Percentiles rank a stretch among this genome's conserved stretches.
These are phyloP conservation scores for Xerocomellus amylosporus DNA, from an alignment of 768 basidiomycete genomes.

Conservation along the genomic window DNA sequence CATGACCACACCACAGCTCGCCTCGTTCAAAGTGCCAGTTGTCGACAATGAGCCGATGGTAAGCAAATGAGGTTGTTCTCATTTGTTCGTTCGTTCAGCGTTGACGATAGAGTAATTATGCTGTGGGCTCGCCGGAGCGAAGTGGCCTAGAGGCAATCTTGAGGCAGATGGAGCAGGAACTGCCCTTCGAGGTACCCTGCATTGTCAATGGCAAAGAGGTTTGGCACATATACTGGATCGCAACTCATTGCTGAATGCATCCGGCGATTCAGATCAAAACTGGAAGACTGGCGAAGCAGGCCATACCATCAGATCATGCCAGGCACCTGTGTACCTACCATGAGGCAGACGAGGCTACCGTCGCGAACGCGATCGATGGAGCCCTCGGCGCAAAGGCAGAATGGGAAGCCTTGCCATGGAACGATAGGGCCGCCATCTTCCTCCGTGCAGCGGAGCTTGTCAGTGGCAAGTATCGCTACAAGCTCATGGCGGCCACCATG, in stretches of 20 bases:
- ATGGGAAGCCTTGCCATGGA: conserved; percentile 97
- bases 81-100: background rate
- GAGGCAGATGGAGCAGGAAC: conserved; percentile 71
- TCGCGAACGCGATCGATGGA: conserved; percentile 78
- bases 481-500: conserved; percentile 94
- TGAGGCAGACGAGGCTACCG: conserved; percentile 76
- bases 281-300: conserved; percentile 73
- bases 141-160: conserved; percentile 68
- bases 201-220: conserved; percentile 88
- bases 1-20: conserved; percentile 76
- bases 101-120: conserved; percentile 65
- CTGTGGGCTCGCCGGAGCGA: conserved; percentile 76
- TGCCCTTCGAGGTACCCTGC: conserved; percentile 92
- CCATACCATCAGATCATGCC: conserved; percentile 84
- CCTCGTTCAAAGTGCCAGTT: conserved; percentile 78
- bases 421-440: conserved; percentile 96
- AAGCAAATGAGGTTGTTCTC: conserved; percentile 17
- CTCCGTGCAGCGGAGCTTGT: conserved; percentile 96
- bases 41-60: conserved; percentile 96
- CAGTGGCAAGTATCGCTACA: conserved; percentile 93
- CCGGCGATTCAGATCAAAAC: conserved; percentile 62
- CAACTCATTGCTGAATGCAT: conserved; percentile 1
- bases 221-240: conserved; percentile 23
- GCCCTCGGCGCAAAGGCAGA: conserved; percentile 81
- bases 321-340: conserved; percentile 81